Base-by-base conservation (phyloP, 805 yeast genomes). In the Cephaloascus fragrans region DNA sequence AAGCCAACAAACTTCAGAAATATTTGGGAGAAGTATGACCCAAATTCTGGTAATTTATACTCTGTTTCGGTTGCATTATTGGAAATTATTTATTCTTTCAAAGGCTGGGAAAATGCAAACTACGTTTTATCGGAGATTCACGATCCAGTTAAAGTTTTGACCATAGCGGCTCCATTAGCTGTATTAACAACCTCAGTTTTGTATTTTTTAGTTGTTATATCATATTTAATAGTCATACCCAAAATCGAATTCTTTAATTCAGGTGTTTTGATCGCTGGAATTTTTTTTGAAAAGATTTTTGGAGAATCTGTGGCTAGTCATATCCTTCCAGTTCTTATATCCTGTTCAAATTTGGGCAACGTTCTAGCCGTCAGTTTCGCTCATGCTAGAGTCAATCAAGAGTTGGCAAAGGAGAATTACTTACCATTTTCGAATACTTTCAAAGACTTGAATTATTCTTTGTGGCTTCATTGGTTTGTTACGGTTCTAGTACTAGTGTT, bases 61-160 rank as follows among this genome's bases (percentile, higher is more conserved):
- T 69, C 73, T 31, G 50, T 70, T 4, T 67, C 83, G 1, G 77
- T 77, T 29, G 83, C 80, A 1, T 50, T 78, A 26, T 51, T 78
- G 29, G 73, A 80, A 37, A 70, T 79, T 18, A 73, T 79, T 12
- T 78, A 77, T 49, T 75, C 83, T 1, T 78, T 76, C 55, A 72
- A 77, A 42, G 85, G 85, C 4, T 78, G 84, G 83, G 84, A 79
- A 45, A 78, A 78, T 46, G 80, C 79, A 34, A 79, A 79, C 49
- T 71, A 75, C 45, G 85, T 78, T 1, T 56, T 78, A 38, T 69
- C 71, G 42, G 84, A 78, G 47, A 68, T 78, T 34, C 62, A 64
- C 15, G 64, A 77, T 45, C 85, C 85, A 0, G 65, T 67, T 34
- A 64, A 67, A 26, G 77, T 80, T 0, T 61, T 77, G 39, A 68